Evolutionary conservation across 176 grass and related monocot genomes (phyloP).

Genomic region (Ensete ventricosum): DNA sequence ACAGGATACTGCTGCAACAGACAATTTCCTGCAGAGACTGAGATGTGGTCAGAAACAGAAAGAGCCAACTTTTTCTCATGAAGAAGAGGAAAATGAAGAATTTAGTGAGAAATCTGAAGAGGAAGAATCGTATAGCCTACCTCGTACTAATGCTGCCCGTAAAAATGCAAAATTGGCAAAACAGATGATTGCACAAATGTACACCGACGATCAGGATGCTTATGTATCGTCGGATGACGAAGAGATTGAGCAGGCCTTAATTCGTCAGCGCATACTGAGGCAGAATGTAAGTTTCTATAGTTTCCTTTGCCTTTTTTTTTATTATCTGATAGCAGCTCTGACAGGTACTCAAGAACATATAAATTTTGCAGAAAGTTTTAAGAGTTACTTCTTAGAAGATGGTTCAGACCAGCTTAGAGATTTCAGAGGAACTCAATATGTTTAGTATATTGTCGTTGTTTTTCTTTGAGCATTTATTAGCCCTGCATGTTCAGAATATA

Average conservation of each 20-base stretch:
- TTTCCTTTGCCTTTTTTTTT: not conserved
- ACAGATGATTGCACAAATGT: slow-evolving; percentile 74
- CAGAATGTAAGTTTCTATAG: slow-evolving; percentile 38
- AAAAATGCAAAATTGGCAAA: slow-evolving; percentile 75
- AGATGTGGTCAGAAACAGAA: slow-evolving; percentile 51
- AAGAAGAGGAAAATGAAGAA: slow-evolving; percentile 45
- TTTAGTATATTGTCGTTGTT: not conserved
- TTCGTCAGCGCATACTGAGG: slow-evolving; percentile 46
- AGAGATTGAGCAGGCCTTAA: slow-evolving; percentile 69
- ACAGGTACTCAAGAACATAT: not conserved
- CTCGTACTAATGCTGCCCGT: slow-evolving; percentile 34
- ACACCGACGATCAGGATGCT: slow-evolving; percentile 66
- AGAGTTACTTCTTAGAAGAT: not conserved
- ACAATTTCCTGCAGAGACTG: slow-evolving; percentile 67
- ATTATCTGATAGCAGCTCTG: not conserved
- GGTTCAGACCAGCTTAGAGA: not conserved
- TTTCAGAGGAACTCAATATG: not conserved
- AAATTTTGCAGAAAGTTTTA: not conserved
- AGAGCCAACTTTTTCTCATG: slow-evolving; percentile 33
- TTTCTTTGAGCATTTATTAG: not conserved
- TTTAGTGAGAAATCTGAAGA: slow-evolving; percentile 38
- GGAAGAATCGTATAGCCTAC: slow-evolving; percentile 45
- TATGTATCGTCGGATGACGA: slow-evolving; percentile 87
- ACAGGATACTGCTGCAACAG: slow-evolving; percentile 68
- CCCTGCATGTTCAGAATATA: no score